Percentiles rank a stretch among this genome's conserved stretches.
phyloP scores from a whole-genome alignment of 208 protist genomes.

The Novymonas esmeraldas region DNA sequence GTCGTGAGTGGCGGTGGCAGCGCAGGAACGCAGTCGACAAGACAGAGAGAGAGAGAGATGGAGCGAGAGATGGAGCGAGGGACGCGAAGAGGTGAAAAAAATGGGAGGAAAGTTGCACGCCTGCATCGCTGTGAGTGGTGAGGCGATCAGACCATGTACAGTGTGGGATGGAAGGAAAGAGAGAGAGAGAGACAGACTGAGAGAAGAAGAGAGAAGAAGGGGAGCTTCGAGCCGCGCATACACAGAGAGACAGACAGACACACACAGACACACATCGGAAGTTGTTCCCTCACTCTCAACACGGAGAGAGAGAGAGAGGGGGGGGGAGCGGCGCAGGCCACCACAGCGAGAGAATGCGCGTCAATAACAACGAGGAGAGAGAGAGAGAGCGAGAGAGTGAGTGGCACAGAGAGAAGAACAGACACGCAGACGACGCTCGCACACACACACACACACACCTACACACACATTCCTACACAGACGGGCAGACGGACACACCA shows the following conservation, averaged over 20 bases:
- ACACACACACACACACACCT: neutral
- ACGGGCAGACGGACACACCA: neutral
- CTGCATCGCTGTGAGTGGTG: no score
- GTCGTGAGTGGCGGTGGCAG: neutral
- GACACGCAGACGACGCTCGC: neutral
- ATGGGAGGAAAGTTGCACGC: no score
- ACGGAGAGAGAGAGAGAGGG: no score
- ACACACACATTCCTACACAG: neutral
- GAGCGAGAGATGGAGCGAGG: no score
- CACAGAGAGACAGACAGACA: neutral
- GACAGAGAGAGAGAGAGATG: no score
- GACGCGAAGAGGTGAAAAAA: no score
- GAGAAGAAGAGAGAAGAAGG: constrained; percentile 2
- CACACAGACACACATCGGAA: no score
- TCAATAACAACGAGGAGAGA: neutral
- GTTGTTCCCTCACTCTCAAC: no score
- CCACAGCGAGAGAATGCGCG: no score
- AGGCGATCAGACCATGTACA: neutral
- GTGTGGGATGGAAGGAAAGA: constrained; percentile 6
- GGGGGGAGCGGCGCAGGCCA: no score
- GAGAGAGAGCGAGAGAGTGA: neutral
- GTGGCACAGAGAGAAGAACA: neutral
- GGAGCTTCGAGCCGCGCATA: no score
- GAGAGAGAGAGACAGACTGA: neutral
- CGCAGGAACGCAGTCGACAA: neutral